phyloP scores from a whole-genome alignment of 768 basidiomycete species.

The Porphyrellus cyaneotinctus region DNA sequence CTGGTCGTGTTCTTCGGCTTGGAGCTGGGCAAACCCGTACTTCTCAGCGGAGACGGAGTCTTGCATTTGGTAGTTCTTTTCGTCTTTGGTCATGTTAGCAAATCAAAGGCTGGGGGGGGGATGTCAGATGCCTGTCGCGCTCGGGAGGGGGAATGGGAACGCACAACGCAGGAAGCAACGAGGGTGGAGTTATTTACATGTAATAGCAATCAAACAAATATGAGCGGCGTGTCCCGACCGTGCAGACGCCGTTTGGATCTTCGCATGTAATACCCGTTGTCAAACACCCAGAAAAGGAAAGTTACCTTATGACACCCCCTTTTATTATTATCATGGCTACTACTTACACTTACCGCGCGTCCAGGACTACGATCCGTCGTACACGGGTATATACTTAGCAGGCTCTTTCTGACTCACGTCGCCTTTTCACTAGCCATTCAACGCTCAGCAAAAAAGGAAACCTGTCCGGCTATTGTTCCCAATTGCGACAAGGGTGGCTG shows the following conservation, averaged over 20 bases:
- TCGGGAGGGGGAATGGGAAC: neutral
- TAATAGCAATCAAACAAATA: neutral
- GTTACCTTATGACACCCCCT: too few species aligned
- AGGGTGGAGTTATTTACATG: neutral
- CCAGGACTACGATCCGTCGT: neutral
- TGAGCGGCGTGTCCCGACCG: neutral
- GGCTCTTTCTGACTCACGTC: too few species aligned
- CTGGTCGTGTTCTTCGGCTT: constrained; percentile 18
- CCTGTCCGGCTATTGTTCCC: too few species aligned
- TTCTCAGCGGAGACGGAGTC: constrained; percentile 14
- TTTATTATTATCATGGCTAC: too few species aligned
- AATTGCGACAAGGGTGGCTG: too few species aligned
- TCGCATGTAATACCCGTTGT: neutral
- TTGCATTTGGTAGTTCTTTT: constrained; percentile 17
- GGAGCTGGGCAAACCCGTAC: constrained; percentile 15
- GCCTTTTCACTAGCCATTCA: too few species aligned
- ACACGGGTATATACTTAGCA: too few species aligned
- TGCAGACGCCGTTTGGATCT: neutral
- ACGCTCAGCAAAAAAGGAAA: neutral
- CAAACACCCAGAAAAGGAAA: neutral
- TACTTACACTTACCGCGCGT: too few species aligned
- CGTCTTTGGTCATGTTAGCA: constrained; percentile 23
- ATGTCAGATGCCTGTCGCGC: neutral
- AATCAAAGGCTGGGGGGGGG: neutral
- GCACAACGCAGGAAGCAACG: constrained; percentile 4